Base-by-base conservation (phyloP, 768 basidiomycete genomes). In the Termitomyces sp. region DNA sequence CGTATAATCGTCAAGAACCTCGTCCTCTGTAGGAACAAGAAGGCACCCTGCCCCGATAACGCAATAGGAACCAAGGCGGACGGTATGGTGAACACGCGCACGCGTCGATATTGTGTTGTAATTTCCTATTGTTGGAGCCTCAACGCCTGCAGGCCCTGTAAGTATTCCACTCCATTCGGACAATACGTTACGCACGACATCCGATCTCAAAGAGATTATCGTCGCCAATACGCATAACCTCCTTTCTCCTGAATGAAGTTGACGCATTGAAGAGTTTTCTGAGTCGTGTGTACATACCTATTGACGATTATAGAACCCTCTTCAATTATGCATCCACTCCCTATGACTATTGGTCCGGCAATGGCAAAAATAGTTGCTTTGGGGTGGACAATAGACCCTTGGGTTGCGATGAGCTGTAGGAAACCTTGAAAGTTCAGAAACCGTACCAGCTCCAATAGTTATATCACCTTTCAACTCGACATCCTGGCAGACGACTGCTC, bases 161-260 rank as follows among this genome's bases (percentile, higher is more conserved):
- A 58, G 35, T 12, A 9, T 10, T 43, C 14, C 23, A 41, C 17
- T 21, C n/a, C 10, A 32, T 31, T n/a, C 11, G 47, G 27, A 19
- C 32, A 41, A 42, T 35, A 37, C 42, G 12, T 38, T 17, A 85
- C 91, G 60, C 66, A 96, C 96, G 88, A 70, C 89, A 92, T 21
- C 90, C 92, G 53, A 97, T 92, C 73, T 97, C 93, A 65, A 99
- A 96, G 57, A 95, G 76, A 69, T 98, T 98, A 59, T 91, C 86
- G 69, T 96, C 87, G 5, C 96, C 96, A 47, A 99, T 93, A 19
- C 87, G 84, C 93, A 98, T 92, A 35, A 89, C 83, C 66, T 93
- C 90, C 65, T 90, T 93, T 53, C 82, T 72, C 64, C 85, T 87
- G 40, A 16, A 43, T 25, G 16, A 53, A 40, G 5, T 43, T 21